Conservation (phyloP, 2,329 filamentous ascomycete genomes). For the Clathrospora elynae region DNA sequence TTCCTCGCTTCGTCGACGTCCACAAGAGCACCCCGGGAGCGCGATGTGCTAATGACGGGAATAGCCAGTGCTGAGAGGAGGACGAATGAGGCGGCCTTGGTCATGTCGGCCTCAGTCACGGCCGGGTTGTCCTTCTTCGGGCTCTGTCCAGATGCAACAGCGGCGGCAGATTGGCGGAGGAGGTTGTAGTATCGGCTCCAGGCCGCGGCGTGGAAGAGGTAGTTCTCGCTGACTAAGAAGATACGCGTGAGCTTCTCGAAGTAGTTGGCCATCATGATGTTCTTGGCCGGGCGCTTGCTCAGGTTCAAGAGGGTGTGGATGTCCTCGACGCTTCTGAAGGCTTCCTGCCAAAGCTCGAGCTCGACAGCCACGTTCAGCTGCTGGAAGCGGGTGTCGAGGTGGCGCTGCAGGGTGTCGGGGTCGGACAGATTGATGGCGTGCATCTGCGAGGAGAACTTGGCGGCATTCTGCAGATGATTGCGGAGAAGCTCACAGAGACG, state of each 20-base stretch:
- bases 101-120: slow-evolving; percentile 85
- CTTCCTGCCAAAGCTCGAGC: slow-evolving; percentile 98
- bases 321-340: slow-evolving; percentile 98
- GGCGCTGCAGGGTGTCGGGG: slow-evolving; percentile 93
- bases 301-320: slow-evolving; percentile 96
- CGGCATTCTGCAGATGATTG: slow-evolving; percentile 98
- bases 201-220: slow-evolving; percentile 96
- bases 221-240: slow-evolving; percentile 99
- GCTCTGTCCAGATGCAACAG: slow-evolving; percentile 82
- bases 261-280: slow-evolving; percentile 99
- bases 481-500: slow-evolving; percentile 96
- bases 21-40: slow-evolving; percentile 92
- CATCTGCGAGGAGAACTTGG: slow-evolving; percentile 99
- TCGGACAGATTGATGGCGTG: slow-evolving; percentile 99
- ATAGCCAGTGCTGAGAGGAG: slow-evolving; percentile 95
- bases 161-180: slow-evolving; percentile 83
- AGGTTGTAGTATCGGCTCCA: slow-evolving; percentile 98
- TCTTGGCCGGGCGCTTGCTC: slow-evolving; percentile 97
- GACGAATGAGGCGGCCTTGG: slow-evolving; percentile 94
- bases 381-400: slow-evolving; percentile 97
- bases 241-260: slow-evolving; percentile 99
- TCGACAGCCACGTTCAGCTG: slow-evolving; percentile 98
- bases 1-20: slow-evolving; percentile 97
- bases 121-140: slow-evolving; percentile 94
- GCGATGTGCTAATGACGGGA: slow-evolving; percentile 96